Conservation (phyloP, 164 flowering plant species). For the Euptelea pleiosperma region DNA sequence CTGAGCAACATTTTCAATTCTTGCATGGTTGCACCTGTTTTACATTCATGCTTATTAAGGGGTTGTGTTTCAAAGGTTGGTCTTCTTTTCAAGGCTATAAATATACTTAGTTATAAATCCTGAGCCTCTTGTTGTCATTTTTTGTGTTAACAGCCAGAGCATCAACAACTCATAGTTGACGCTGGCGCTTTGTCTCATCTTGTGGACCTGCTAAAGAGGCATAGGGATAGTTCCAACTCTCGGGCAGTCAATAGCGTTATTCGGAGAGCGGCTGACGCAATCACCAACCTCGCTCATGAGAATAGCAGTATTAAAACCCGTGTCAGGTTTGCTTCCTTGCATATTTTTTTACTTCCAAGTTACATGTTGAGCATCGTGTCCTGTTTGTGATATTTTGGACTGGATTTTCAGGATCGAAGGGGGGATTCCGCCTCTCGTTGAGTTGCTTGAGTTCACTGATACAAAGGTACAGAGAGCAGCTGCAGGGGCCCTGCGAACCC, state of each 20-base stretch:
- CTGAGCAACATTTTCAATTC: no score
- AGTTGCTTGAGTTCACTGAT: slow-evolving; percentile 83
- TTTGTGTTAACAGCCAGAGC: slow-evolving; percentile 77
- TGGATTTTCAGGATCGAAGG: slow-evolving; percentile 70
- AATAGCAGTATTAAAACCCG: slow-evolving; percentile 86
- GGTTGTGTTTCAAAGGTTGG: no score
- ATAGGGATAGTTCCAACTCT: slow-evolving; percentile 44
- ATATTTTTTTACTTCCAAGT: slow-evolving; percentile 5
- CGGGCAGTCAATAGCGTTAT: slow-evolving; percentile 84
- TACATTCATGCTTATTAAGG: no score
- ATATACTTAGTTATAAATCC: no score
- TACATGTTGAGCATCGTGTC: slow-evolving; percentile 2
- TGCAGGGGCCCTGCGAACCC: slow-evolving; percentile 92
- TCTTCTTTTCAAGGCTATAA: no score
- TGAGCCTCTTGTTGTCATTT: not conserved
- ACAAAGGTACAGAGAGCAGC: slow-evolving; percentile 97
- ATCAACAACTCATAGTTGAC: slow-evolving; percentile 92
- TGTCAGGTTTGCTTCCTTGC: slow-evolving; percentile 65
- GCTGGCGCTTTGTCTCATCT: slow-evolving; percentile 90
- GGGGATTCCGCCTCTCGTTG: slow-evolving; percentile 97
- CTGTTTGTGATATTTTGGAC: slow-evolving; percentile 7
- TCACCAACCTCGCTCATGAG: slow-evolving; percentile 99
- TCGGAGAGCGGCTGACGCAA: slow-evolving; percentile 97
- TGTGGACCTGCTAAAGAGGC: slow-evolving; percentile 70
- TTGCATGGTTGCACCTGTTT: no score